Conservation (phyloP, 768 basidiomycete genomes). For the Termitomyces sp. region DNA sequence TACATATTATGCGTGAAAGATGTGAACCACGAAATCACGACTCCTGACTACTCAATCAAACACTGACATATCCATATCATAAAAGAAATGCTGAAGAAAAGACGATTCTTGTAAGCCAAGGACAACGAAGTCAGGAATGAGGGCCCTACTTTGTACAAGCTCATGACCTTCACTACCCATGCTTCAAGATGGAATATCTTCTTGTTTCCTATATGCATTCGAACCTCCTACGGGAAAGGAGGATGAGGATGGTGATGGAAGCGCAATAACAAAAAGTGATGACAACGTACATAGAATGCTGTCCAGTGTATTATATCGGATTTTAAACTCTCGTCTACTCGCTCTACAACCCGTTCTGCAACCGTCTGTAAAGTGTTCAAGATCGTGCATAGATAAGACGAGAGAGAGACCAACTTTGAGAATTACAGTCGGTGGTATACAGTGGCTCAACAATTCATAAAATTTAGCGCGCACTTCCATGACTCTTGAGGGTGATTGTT, state of each 20-base stretch:
- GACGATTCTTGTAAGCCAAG: not conserved
- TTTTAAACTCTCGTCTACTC: conserved; percentile 86
- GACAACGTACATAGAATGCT: conserved; percentile 77
- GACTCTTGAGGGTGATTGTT: conserved; percentile 84
- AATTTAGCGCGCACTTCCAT: conserved; percentile 92
- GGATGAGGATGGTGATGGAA: not conserved
- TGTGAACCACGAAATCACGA: too few relatives aligned
- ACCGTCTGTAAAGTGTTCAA: conserved; percentile 58
- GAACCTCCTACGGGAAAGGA: conserved; percentile 62
- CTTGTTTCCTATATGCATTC: conserved; percentile 86
- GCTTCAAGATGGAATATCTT: conserved; percentile 97
- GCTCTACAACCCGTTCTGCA: conserved; percentile 80
- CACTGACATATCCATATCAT: conserved; percentile 53
- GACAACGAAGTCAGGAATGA: not conserved
- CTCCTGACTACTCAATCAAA: conserved; percentile 35
- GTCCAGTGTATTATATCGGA: conserved; percentile 98
- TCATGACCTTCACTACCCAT: conserved; percentile 97
- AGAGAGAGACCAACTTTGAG: conserved; percentile 60
- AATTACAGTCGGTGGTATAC: conserved; percentile 90
- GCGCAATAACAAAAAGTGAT: not conserved
- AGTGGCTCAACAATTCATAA: conserved; percentile 94
- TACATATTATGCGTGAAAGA: not conserved
- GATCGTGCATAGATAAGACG: not conserved
- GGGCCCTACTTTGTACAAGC: conserved; percentile 64
- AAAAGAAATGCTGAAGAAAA: conserved; percentile 51